Base-by-base conservation (phyloP, 192 early-diverging fungal genomes). In the Coemansia sp. region DNA sequence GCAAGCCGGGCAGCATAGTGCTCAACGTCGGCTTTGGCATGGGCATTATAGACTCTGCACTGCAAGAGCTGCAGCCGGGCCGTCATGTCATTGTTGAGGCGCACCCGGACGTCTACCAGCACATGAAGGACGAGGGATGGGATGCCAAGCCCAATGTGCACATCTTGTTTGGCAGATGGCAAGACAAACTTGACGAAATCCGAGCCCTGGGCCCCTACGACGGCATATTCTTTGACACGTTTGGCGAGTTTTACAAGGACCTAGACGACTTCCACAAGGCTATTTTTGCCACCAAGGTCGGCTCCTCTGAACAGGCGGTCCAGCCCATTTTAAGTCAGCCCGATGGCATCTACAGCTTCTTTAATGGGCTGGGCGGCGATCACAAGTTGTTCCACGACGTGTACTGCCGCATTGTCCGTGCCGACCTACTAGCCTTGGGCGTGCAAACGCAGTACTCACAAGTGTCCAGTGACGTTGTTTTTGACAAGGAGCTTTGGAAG, bases 311-410 rank as follows among this genome's bases (percentile, higher is more conserved):
- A 4, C 74, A 76, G 35, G 17, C 52, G 52, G 52, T 34, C 26
- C 22, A 58, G 58, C 90, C 93, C 11, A 88, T 94, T 19, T 83
- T 92, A 18, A 62, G 92, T 55, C 73, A 86, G 36, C 72, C 87
- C 15, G 82, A 85, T 26, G 93, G 93, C 18, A 73, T 93, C 29
- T 98, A 98, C 74, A 89, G 90, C 33, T 98, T 89, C 68, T 98
- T 98, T 72, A 97, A 98, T 58, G 96, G 96, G 4, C 72, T 96
- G 8, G 92, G 91, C 9, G 94, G 93, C 34, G 92, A 91, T 22
- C 95, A 97, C 75, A 83, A 87, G 62, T 93, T 97, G 68, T 98
- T 98, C 82, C 93, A 98, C 79, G 95, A 96, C 53, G 93, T 98
- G 6, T 92, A 91, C 48, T 95, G 94, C 70, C 71, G 85, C 37